These are phyloP conservation scores for Flueggea neowawraea DNA, from an alignment of 441 rosid species.

Conservation along the genomic window DNA sequence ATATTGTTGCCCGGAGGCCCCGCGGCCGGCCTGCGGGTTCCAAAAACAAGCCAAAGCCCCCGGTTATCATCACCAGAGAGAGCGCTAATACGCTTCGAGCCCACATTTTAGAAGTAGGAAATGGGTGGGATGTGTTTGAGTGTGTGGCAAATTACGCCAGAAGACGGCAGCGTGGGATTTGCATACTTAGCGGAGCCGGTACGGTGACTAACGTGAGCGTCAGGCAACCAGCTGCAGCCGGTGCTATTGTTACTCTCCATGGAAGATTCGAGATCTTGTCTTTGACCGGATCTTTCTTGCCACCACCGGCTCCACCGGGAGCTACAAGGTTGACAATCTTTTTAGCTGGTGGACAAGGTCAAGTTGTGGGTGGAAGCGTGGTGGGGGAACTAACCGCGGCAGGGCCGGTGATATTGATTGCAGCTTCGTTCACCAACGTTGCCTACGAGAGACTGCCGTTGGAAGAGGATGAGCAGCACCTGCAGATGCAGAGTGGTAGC, in stretches of 20 bases:
- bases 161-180: conserved; percentile 85
- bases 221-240: conserved; percentile 80
- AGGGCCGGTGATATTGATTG: conserved; percentile 87
- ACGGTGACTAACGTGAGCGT: conserved; percentile 86
- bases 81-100: conserved; percentile 94
- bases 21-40: conserved; percentile 95
- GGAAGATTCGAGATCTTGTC: conserved; percentile 94
- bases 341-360: conserved; percentile 89
- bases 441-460: conserved; percentile 90
- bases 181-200: conserved; percentile 81
- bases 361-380: conserved; percentile 91
- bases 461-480: conserved; percentile 85
- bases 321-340: conserved; percentile 88
- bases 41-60: conserved; percentile 86
- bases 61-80: conserved; percentile 88
- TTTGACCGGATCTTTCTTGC: conserved; percentile 82
- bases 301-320: conserved; percentile 97
- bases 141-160: conserved; percentile 81
- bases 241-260: conserved; percentile 68
- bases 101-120: conserved; percentile 90
- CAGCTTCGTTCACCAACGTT: conserved; percentile 87
- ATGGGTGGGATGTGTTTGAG: conserved; percentile 84
- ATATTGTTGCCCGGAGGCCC: conserved; percentile 63
- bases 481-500: conserved; percentile 48
- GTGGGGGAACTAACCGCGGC: conserved; percentile 85